A percentile compares a stretch with the other conserved stretches of the same genome.
Evolutionary conservation across 305 asterid genomes (phyloP).

Genomic region (Stenogyne calaminthoides): DNA sequence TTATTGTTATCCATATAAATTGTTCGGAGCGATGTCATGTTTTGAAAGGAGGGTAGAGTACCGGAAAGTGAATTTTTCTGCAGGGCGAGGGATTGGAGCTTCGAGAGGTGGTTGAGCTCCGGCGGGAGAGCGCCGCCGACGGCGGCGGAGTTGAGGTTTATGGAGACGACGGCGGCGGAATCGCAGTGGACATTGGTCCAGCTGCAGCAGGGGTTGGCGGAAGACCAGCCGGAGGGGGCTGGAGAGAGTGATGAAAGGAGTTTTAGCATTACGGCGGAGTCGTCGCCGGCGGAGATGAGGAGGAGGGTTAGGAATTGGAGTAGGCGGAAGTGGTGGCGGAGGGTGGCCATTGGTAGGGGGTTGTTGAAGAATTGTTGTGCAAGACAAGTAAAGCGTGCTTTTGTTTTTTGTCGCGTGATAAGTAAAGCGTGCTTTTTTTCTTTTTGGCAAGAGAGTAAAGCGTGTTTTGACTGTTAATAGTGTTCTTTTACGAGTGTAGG

Average conservation of each 20-base stretch:
- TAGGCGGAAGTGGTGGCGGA: slow-evolving; percentile 35
- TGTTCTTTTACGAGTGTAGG: no score
- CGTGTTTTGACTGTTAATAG: no score
- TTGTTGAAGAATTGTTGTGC: no score
- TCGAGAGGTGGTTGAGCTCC: slow-evolving; percentile 56
- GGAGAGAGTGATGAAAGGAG: slow-evolving; percentile 57
- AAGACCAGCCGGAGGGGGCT: slow-evolving; percentile 67
- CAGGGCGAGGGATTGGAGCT: slow-evolving; percentile 50
- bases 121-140: slow-evolving; percentile 71
- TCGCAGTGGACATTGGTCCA: slow-evolving; percentile 64
- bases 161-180: slow-evolving; percentile 43
- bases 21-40: slow-evolving; percentile 47
- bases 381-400: no score
- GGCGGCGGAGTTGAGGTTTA: slow-evolving; percentile 51
- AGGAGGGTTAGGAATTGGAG: slow-evolving; percentile 31
- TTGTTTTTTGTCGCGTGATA: no score
- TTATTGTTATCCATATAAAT: slow-evolving; percentile 53
- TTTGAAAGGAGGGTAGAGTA: slow-evolving; percentile 62
- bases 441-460: no score
- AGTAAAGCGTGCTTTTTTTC: no score
- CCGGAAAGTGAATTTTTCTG: slow-evolving; percentile 69
- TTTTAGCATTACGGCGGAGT: slow-evolving; percentile 53
- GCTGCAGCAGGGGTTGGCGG: slow-evolving; percentile 48
- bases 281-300: slow-evolving; percentile 56
- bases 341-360: no score